Conservation (phyloP, 1,139 yeast genomes). For the Debaryomyces nepalensis region DNA sequence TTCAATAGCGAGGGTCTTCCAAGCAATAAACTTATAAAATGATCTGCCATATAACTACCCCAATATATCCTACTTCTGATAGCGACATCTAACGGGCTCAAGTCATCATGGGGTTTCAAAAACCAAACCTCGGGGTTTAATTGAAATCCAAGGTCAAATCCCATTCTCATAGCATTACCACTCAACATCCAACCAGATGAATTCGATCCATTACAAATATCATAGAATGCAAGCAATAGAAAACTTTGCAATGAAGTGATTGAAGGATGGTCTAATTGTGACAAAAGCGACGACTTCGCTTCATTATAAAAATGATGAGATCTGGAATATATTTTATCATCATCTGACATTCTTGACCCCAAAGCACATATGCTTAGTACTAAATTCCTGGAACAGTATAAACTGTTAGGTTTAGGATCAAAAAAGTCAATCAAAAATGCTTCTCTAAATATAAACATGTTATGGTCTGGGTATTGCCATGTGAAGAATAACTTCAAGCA, state of each 20-base stretch:
- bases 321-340: slow-evolving; percentile 41
- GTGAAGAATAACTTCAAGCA: slow-evolving; percentile 61
- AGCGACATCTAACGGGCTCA: slow-evolving; percentile 49
- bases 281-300: slow-evolving; percentile 48
- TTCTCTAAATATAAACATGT: slow-evolving; percentile 65
- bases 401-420: slow-evolving; percentile 49
- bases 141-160: slow-evolving; percentile 68
- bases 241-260: slow-evolving; percentile 55
- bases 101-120: slow-evolving; percentile 33
- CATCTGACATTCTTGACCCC: slow-evolving; percentile 56
- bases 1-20: slow-evolving; percentile 65
- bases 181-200: slow-evolving; percentile 66
- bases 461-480: slow-evolving; percentile 70
- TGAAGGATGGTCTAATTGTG: slow-evolving; percentile 44
- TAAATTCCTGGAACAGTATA: slow-evolving; percentile 56
- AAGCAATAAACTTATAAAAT: slow-evolving; percentile 59
- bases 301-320: slow-evolving; percentile 50
- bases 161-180: slow-evolving; percentile 67
- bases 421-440: slow-evolving; percentile 64
- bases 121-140: slow-evolving; percentile 66
- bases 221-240: slow-evolving; percentile 57
- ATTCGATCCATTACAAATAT: slow-evolving; percentile 58
- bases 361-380: slow-evolving; percentile 60
- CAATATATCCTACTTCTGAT: slow-evolving; percentile 66
- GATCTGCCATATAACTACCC: slow-evolving; percentile 72